These are phyloP conservation scores for Apiospora sp. DNA, from an alignment of 2,329 filamentous ascomycete species.

Conservation along the genomic window DNA sequence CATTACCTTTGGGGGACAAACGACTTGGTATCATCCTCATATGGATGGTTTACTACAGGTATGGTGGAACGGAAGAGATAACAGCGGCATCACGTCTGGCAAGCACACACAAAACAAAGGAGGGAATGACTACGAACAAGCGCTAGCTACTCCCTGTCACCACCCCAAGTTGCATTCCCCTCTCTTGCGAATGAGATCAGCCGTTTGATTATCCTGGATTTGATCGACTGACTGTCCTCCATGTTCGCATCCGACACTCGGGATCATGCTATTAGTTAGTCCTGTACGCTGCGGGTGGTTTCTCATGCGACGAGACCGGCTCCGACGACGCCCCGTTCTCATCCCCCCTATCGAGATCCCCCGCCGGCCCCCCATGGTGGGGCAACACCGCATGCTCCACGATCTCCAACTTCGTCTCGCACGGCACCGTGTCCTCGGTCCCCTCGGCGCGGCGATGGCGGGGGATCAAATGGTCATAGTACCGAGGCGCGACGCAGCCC, in stretches of 20 bases:
- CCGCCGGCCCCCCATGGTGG: not conserved
- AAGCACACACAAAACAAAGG: constrained; percentile 1
- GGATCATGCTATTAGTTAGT: too few species aligned
- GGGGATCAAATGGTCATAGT: constrained; percentile 62
- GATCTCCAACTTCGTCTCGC: constrained; percentile 24
- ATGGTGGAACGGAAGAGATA: not conserved
- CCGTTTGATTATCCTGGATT: too few species aligned
- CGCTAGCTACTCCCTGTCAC: not conserved
- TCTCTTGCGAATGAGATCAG: not conserved
- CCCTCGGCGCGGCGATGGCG: constrained; percentile 54
- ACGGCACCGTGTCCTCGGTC: constrained; percentile 25
- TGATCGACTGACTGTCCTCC: not conserved
- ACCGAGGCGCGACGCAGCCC: constrained; percentile 60
- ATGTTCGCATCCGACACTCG: not conserved
- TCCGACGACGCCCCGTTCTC: not conserved
- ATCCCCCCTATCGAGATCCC: not conserved
- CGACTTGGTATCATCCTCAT: too few species aligned
- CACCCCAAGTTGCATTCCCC: not conserved
- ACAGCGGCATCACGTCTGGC: not conserved
- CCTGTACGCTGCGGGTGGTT: not conserved
- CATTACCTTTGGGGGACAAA: not conserved
- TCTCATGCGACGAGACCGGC: not conserved
- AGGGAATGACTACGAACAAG: not conserved
- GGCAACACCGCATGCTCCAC: not conserved
- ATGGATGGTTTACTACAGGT: not conserved